Evolutionary conservation across 1,139 yeast genomes (phyloP).

Genomic region (Pichia sp.): DNA sequence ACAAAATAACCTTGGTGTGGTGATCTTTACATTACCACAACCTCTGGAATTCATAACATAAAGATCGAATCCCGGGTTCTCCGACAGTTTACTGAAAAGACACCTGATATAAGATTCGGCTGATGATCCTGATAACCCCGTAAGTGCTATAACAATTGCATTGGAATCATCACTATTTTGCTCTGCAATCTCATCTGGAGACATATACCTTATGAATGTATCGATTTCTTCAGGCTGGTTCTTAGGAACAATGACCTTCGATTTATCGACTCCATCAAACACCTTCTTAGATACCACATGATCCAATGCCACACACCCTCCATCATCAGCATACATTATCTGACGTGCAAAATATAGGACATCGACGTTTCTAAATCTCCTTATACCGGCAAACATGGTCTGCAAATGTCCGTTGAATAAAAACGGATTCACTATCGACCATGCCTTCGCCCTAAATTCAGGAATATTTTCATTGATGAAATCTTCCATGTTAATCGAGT

Average conservation of each 20-base stretch:
- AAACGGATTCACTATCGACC: constrained; percentile 58
- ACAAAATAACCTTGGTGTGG: constrained; percentile 70
- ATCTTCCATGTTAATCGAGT: constrained; percentile 12
- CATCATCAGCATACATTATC: constrained; percentile 56
- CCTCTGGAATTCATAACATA: constrained; percentile 82
- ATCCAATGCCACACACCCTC: constrained; percentile 73
- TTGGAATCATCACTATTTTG: constrained; percentile 33
- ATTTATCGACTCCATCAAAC: constrained; percentile 40
- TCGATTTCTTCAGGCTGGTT: constrained; percentile 62
- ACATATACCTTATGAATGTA: constrained; percentile 66
- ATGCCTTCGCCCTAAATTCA: constrained; percentile 40
- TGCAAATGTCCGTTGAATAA: constrained; percentile 74
- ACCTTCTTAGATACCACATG: constrained; percentile 53
- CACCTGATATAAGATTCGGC: constrained; percentile 84
- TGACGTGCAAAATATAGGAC: constrained; percentile 75
- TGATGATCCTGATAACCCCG: constrained; percentile 90
- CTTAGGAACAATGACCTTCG: constrained; percentile 41
- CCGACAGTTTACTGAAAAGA: constrained; percentile 38
- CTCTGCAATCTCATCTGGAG: constrained; percentile 43
- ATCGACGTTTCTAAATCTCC: constrained; percentile 51
- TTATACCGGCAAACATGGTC: constrained; percentile 63
- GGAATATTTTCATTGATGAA: constrained; percentile 35
- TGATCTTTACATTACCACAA: constrained; percentile 75
- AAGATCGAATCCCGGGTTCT: constrained; percentile 46
- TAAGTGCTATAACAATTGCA: constrained; percentile 69